These are phyloP conservation scores for Salisapilia sapeloensis DNA, from an alignment of 352 stramenopile species.

Conservation along the genomic window DNA sequence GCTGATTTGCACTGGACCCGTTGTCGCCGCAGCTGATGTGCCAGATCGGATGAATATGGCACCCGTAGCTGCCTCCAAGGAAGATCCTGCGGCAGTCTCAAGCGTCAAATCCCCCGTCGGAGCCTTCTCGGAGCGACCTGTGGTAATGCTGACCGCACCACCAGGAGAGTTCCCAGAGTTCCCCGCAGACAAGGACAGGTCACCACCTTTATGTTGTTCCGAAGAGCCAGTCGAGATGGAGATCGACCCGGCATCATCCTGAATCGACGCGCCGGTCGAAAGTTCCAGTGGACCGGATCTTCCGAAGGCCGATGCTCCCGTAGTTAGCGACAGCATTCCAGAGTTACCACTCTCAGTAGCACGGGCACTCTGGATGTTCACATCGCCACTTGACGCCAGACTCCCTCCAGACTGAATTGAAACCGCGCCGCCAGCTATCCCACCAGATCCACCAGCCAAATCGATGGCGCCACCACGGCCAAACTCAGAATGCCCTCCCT, in stretches of 20 bases:
- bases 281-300: slow-evolving; percentile 21
- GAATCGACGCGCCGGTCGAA: slow-evolving; percentile 14
- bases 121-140: slow-evolving; percentile 16
- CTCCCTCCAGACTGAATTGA: slow-evolving; percentile 20
- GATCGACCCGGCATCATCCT: slow-evolving; percentile 11
- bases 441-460: slow-evolving; percentile 20
- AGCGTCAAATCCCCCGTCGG: slow-evolving; percentile 26
- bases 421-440: slow-evolving; percentile 29
- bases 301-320: slow-evolving; percentile 6
- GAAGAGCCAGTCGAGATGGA: slow-evolving; percentile 16
- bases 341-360: slow-evolving; percentile 6
- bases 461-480: slow-evolving; percentile 45
- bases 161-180: slow-evolving; percentile 10
- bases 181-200: no score
- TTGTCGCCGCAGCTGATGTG: slow-evolving; percentile 13
- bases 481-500: slow-evolving; percentile 36
- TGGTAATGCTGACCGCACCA: slow-evolving; percentile 22
- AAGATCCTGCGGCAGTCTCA: slow-evolving; percentile 10
- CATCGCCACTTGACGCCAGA: slow-evolving; percentile 21
- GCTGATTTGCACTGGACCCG: slow-evolving; percentile 21
- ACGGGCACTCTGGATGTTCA: slow-evolving; percentile 15
- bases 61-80: slow-evolving; percentile 14
- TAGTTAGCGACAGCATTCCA: slow-evolving; percentile 13
- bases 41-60: slow-evolving; percentile 28
- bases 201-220: slow-evolving; percentile 10